These are phyloP conservation scores for Corynascus novoguineensis DNA, from an alignment of 495 filamentous ascomycete species.

Conservation along the genomic window DNA sequence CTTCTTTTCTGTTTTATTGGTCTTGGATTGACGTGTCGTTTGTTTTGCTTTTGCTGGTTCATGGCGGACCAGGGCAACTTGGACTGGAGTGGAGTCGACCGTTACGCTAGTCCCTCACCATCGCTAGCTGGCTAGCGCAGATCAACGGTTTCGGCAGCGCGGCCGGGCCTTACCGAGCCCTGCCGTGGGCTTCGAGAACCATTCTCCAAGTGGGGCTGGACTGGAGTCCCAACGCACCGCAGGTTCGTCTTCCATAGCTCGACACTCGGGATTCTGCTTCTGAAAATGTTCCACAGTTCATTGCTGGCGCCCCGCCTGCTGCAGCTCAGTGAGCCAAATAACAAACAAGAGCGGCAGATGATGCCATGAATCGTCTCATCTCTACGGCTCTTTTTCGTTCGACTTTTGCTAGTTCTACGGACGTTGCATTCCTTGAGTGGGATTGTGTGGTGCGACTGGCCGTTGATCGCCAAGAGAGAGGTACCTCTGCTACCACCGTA, in stretches of 20 bases:
- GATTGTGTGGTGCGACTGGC: not conserved
- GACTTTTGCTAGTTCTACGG: not conserved
- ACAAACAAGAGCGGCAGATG: too few species aligned
- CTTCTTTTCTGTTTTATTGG: too few species aligned
- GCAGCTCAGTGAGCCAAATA: too few species aligned
- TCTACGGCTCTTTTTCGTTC: too few species aligned
- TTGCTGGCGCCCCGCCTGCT: too few species aligned
- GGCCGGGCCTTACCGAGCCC: slow-evolving; percentile 3
- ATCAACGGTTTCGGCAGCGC: slow-evolving; percentile 4
- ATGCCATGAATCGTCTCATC: too few species aligned
- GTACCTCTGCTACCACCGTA: too few species aligned
- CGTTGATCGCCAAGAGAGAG: not conserved
- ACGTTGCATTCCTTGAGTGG: slow-evolving; percentile 2
- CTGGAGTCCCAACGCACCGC: too few species aligned
- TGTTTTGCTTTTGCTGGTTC: not conserved
- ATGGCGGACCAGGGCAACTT: not conserved
- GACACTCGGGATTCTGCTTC: too few species aligned
- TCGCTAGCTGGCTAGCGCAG: slow-evolving; percentile 2
- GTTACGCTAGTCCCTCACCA: slow-evolving; percentile 9
- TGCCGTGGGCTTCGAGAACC: not conserved
- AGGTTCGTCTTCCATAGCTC: too few species aligned
- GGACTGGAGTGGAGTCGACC: not conserved
- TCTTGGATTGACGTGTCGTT: too few species aligned
- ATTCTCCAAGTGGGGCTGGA: not conserved
- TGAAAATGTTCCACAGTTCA: too few species aligned